Evolutionary conservation across 148 eudicot genomes (phyloP), one percentile per base, ranked within the genome.

Genomic region (Spergularia marina): DNA sequence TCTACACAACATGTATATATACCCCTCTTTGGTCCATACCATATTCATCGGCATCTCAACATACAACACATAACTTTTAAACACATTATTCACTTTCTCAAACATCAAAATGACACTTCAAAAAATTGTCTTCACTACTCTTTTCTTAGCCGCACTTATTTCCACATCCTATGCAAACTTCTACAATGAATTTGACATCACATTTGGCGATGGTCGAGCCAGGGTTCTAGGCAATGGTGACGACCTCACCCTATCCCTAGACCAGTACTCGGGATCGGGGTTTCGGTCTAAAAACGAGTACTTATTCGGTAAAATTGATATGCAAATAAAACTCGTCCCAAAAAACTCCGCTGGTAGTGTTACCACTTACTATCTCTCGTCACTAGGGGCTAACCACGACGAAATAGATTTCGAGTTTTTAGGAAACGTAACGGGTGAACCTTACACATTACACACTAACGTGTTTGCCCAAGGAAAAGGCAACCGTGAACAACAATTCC

Each of bases 391-490:
- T 4, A 40, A 79, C 59, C 78, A 75, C 7, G 82, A 82, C 63
- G 84, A 82, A 76, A 78, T 82, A 18, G 84, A 82, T 23, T 82
- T 82, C 5, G 79, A 82, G 82, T 82, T 78, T 71, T 23, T 82
- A 21, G 82, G 84, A 1, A 82, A 78, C 18, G 76, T 74, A 8
- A 65, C 70, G 5, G 84, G 84, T 0, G 25, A 82, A 44, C 82
- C 84, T 58, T 75, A 82, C 76, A 78, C 73, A 0, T 76, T 82
- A 1, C 82, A 82, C 67, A 78, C 79, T 0, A 82, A 82, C 12
- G 84, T 78, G 47, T 82, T 82, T 44, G 68, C 82, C 0, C 82
- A 78, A 53, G 84, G 82, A 2, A 75, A 82, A 49, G 84, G 84
- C 8, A 78, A 79, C 70, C 78, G 79, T 0, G 82, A 82, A 40